Base-by-base conservation (phyloP, 805 yeast species). In the Metschnikowia anglica region DNA sequence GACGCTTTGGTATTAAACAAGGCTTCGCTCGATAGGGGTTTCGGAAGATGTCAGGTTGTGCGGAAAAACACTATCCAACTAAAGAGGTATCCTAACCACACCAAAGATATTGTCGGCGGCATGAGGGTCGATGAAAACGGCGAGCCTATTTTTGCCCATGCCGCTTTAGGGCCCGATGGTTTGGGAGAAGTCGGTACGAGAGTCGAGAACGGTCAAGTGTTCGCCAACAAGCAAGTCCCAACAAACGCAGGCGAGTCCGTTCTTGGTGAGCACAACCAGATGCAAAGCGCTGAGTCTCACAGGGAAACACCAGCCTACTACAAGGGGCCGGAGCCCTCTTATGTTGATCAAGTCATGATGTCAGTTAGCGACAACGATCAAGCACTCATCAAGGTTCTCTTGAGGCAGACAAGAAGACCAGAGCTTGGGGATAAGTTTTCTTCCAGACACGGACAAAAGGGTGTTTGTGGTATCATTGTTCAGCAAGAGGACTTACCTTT, bases 391-490 rank as follows among this genome's bases (percentile, higher is more conserved):
- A 93, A 93, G 65, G 98, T 93, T 7, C 72, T 93, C 41, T 68
- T 93, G 47, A 79, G 99, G 62, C 99, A 93, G 62, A 89, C 97
- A 4, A 81, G 99, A 72, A 80, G 98, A 62, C 99, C 99, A 0
- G 99, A 93, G 68, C 71, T 93, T 39, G 99, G 99, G 52, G 99
- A 93, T 61, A 93, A 93, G 65, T 93, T 93, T 60, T 89, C 97
- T 2, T 88, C 97, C 0, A 81, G 99, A 66, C 52, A 44, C 69
- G 99, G 99, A 29, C 99, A 91, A 65, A 91, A 91, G 73, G 99
- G 99, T 80, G 98, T 93, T 23, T 91, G 98, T 73, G 98, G 99
- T 68, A 88, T 93, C 54, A 93, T 91, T 63, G 97, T 91, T 4
- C 89, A 88, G 54, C 98, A 91, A 62, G 98, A 91, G 55, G 99